phyloP scores from a whole-genome alignment of 2,329 filamentous ascomycete genomes.

The Fusarium haematococcum region DNA sequence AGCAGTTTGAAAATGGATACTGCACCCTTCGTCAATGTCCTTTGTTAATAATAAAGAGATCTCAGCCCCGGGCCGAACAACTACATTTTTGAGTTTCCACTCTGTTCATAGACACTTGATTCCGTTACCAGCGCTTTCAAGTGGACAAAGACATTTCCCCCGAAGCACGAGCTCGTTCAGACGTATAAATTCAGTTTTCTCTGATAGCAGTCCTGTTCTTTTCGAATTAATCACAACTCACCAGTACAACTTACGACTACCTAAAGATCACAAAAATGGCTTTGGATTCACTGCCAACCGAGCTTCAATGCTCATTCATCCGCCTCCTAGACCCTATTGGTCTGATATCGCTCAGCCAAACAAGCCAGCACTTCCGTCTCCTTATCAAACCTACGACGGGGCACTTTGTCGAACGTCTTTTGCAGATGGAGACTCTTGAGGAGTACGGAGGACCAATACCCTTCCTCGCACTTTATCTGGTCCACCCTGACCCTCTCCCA shows the following conservation, averaged over 20 bases:
- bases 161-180: background rate
- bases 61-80: background rate
- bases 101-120: background rate
- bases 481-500: no score
- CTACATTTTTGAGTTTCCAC: background rate
- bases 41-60: background rate
- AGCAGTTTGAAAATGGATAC: no score
- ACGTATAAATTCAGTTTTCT: background rate
- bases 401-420: constrained; percentile 18
- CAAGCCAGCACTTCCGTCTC: constrained; percentile 13
- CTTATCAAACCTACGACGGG: constrained; percentile 17
- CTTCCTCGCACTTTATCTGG: no score
- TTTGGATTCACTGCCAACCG: constrained; percentile 7
- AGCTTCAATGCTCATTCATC: constrained; percentile 28
- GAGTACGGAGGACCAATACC: constrained; percentile 11
- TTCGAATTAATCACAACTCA: background rate
- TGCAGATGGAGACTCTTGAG: background rate
- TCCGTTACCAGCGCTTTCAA: background rate
- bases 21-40: background rate
- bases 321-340: constrained; percentile 28
- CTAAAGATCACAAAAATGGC: constrained; percentile 1
- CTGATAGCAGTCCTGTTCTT: background rate
- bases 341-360: constrained; percentile 27
- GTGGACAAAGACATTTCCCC: background rate
- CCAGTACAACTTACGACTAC: background rate